These are phyloP conservation scores for Flaveria trinervia DNA, from an alignment of 129 eudicot genomes.

Conservation along the genomic window DNA sequence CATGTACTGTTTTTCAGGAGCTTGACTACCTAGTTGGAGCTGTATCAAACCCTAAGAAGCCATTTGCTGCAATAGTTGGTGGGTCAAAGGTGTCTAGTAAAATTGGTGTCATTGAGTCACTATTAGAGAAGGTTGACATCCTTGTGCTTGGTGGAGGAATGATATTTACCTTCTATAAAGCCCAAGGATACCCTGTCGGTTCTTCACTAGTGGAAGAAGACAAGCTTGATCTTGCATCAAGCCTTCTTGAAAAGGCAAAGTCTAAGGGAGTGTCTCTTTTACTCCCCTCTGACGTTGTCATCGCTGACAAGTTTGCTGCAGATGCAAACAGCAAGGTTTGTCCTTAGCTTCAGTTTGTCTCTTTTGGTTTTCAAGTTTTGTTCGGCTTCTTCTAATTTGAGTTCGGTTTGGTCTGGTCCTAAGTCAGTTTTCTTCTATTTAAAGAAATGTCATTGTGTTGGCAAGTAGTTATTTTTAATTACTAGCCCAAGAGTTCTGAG, in stretches of 20 bases:
- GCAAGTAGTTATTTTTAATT: background rate
- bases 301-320: slow-evolving; percentile 84
- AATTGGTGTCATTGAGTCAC: slow-evolving; percentile 81
- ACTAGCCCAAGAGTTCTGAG: background rate
- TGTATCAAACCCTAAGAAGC: slow-evolving; percentile 83
- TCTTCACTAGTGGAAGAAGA: slow-evolving; percentile 91
- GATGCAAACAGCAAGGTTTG: slow-evolving; percentile 91
- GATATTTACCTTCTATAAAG: slow-evolving; percentile 86
- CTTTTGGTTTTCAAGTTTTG: background rate
- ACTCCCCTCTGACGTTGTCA: slow-evolving; percentile 79
- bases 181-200: slow-evolving; percentile 80
- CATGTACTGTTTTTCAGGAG: slow-evolving; percentile 46
- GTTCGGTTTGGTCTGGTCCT: background rate
- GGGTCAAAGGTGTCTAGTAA: slow-evolving; percentile 88
- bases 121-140: slow-evolving; percentile 64
- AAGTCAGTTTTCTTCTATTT: background rate
- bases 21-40: slow-evolving; percentile 92
- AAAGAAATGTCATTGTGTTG: background rate
- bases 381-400: background rate
- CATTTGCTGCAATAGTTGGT: slow-evolving; percentile 97
- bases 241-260: slow-evolving; percentile 87
- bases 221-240: slow-evolving; percentile 85
- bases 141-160: slow-evolving; percentile 84
- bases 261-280: slow-evolving; percentile 73
- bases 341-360: background rate